phyloP scores from a whole-genome alignment of 768 basidiomycete genomes.

The Cubamyces lactineus region DNA sequence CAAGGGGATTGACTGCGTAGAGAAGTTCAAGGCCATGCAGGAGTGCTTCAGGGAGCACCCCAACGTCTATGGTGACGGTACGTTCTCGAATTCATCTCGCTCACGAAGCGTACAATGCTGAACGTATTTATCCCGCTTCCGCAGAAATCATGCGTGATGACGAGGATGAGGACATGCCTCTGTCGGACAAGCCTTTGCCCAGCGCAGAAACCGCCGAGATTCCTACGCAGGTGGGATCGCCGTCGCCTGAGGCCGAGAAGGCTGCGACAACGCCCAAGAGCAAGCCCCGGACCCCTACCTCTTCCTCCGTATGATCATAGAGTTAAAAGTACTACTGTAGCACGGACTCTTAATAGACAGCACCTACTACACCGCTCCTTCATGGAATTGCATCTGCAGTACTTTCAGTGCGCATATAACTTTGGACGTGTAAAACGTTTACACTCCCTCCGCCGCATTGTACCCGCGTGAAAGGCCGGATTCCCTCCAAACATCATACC shows the following conservation, averaged over 20 bases:
- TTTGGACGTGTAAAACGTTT: too few species aligned
- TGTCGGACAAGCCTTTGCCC: conserved; percentile 12
- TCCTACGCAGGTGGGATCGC: conserved; percentile 4
- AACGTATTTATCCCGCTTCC: neutral
- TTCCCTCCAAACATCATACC: too few species aligned
- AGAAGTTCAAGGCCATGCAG: conserved; percentile 98
- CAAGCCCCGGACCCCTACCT: conserved; percentile 3
- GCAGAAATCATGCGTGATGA: conserved; percentile 74
- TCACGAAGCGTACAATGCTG: conserved; percentile 15
- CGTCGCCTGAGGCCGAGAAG: conserved; percentile 2
- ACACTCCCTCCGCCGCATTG: too few species aligned
- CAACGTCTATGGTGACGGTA: conserved; percentile 94
- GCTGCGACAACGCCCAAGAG: conserved; percentile 2
- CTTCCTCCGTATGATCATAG: conserved; percentile 13
- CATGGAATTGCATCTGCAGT: neutral
- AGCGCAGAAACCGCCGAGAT: conserved; percentile 16
- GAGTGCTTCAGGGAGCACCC: conserved; percentile 96
- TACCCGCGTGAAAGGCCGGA: too few species aligned
- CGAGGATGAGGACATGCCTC: conserved; percentile 48
- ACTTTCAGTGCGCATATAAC: too few species aligned
- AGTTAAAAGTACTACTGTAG: conserved; percentile 20
- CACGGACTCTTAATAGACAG: conserved; percentile 15
- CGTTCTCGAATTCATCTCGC: conserved; percentile 33
- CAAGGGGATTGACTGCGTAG: conserved; percentile 97
- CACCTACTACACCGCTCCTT: conserved; percentile 14